A percentile compares a stretch with the other conserved stretches of the same genome.
Evolutionary conservation across 2,329 filamentous ascomycete genomes (phyloP).

Genomic region (Hymenoscyphus repandus): DNA sequence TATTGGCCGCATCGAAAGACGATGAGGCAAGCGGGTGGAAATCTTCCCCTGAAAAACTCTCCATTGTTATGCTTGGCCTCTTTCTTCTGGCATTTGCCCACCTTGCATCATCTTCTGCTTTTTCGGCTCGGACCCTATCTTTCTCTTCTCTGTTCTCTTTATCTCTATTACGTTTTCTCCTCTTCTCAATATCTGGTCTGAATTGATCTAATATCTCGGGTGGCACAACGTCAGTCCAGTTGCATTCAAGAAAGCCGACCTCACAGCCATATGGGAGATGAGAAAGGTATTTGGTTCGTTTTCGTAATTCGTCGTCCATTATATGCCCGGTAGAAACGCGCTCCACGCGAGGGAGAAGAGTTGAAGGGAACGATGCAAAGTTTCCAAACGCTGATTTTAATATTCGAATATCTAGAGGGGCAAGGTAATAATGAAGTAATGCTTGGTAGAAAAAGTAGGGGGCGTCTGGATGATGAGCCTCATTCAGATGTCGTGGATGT

Average conservation of each 20-base stretch:
- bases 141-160: slow-evolving; percentile 68
- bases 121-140: slow-evolving; percentile 62
- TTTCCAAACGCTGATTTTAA: slow-evolving; percentile 65
- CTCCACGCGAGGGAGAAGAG: slow-evolving; percentile 65
- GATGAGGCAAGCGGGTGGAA: slow-evolving; percentile 57
- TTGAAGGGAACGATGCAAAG: slow-evolving; percentile 62
- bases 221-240: slow-evolving; percentile 66
- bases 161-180: slow-evolving; percentile 59
- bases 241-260: slow-evolving; percentile 67
- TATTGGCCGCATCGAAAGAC: slow-evolving; percentile 39
- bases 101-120: slow-evolving; percentile 60
- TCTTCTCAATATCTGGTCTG: slow-evolving; percentile 54
- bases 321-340: slow-evolving; percentile 67
- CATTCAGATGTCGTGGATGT: slow-evolving; percentile 11
- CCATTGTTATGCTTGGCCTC: slow-evolving; percentile 43
- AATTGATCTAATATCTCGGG: slow-evolving; percentile 58
- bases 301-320: slow-evolving; percentile 65
- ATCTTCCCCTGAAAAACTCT: slow-evolving; percentile 50
- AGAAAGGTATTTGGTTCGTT: slow-evolving; percentile 63
- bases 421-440: slow-evolving; percentile 66
- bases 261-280: slow-evolving; percentile 70
- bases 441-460: slow-evolving; percentile 69
- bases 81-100: slow-evolving; percentile 54
- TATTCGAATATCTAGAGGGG: slow-evolving; percentile 68
- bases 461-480: slow-evolving; percentile 30